Evolutionary conservation across 345 rosid species (phyloP).

Genomic region (Iberis pinnata): DNA sequence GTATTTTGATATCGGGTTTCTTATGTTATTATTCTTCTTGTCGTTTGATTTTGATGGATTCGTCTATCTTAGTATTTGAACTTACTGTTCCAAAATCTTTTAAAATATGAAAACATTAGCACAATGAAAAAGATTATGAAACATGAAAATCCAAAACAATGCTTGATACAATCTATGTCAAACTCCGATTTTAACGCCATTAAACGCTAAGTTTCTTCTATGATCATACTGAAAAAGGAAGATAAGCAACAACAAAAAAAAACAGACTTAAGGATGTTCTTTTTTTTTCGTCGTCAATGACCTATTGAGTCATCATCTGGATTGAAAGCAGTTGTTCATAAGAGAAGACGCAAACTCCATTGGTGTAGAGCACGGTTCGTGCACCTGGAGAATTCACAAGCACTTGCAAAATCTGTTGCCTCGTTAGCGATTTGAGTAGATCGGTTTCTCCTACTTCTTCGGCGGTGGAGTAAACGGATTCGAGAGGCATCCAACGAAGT

Average conservation of each 20-base stretch:
- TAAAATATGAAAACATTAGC: no score
- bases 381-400: slow-evolving; percentile 41
- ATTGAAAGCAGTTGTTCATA: slow-evolving; percentile 45
- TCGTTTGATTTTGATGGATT: no score
- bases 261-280: not conserved
- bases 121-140: no score
- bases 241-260: no score
- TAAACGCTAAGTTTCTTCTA: slow-evolving; percentile 1
- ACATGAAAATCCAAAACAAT: no score
- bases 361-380: slow-evolving; percentile 38
- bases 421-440: slow-evolving; percentile 26
- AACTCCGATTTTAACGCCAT: not conserved
- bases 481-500: slow-evolving; percentile 46
- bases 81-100: no score
- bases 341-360: slow-evolving; percentile 39
- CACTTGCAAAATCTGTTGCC: slow-evolving; percentile 48
- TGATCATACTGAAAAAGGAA: not conserved
- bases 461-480: slow-evolving; percentile 8
- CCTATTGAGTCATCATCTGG: slow-evolving; percentile 20
- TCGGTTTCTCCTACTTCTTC: not conserved
- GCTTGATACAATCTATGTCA: no score
- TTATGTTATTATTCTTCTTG: no score
- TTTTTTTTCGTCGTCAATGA: slow-evolving; percentile 12
- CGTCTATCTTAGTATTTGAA: no score
- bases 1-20: no score